These are phyloP conservation scores for Bertia moriformis DNA, from an alignment of 2,329 filamentous ascomycete genomes.

Conservation along the genomic window DNA sequence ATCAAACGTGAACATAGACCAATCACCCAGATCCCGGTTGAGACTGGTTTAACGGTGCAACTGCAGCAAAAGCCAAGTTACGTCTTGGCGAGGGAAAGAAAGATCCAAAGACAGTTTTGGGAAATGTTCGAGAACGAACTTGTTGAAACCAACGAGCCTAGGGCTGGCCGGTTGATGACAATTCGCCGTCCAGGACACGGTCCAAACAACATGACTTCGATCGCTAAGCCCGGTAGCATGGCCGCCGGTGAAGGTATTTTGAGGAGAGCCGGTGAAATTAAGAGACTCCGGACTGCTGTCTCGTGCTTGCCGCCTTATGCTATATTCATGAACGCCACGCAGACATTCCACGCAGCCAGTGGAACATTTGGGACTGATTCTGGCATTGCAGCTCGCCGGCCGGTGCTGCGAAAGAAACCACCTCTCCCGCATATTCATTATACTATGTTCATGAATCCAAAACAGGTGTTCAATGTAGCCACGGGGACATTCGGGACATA, in stretches of 20 bases:
- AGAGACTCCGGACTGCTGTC: conserved; percentile 6
- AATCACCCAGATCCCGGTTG: conserved; percentile 8
- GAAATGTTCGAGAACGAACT: conserved; percentile 3
- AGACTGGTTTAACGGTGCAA: neutral
- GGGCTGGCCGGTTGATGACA: too few relatives aligned
- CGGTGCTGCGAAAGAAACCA: too few relatives aligned
- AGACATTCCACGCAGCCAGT: conserved; percentile 18
- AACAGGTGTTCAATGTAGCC: conserved; percentile 18
- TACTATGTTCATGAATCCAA: conserved; percentile 19
- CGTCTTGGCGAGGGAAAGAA: conserved; percentile 1
- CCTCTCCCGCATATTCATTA: too few relatives aligned
- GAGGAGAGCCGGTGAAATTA: too few relatives aligned
- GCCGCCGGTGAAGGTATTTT: too few relatives aligned
- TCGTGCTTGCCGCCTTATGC: conserved; percentile 12
- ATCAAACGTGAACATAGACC: too few relatives aligned
- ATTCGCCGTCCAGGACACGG: too few relatives aligned
- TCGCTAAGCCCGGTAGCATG: too few relatives aligned
- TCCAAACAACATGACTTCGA: too few relatives aligned
- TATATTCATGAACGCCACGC: conserved; percentile 20
- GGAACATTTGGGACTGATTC: conserved; percentile 30
- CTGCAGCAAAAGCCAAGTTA: neutral
- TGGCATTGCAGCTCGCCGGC: conserved; percentile 7
- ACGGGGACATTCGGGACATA: conserved; percentile 30
- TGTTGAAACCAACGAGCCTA: conserved; percentile 9
- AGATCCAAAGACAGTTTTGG: neutral